These are phyloP conservation scores for Neofusicoccum sp. DNA, from an alignment of 2,329 filamentous ascomycete species.

Conservation along the genomic window DNA sequence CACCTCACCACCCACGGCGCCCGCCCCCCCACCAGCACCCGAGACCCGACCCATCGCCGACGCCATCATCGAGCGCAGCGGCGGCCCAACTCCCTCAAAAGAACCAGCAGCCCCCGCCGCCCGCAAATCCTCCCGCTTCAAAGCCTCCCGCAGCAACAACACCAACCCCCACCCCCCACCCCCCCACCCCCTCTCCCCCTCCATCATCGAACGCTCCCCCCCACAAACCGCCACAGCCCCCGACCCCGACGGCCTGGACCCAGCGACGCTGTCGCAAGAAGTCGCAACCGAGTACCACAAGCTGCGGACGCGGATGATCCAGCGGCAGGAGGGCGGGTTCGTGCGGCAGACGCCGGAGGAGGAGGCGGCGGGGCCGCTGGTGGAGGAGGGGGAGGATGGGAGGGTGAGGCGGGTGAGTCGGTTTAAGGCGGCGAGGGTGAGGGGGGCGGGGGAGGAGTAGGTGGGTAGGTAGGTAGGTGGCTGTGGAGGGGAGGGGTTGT, in stretches of 20 bases:
- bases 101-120: constrained; percentile 23
- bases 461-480: neutral
- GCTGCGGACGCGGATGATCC: constrained; percentile 79
- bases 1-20: constrained; percentile 8
- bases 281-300: constrained; percentile 82
- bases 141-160: constrained; percentile 30
- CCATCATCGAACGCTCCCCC: constrained; percentile 55
- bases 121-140: constrained; percentile 45
- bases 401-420: constrained; percentile 65
- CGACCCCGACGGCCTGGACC: constrained; percentile 61
- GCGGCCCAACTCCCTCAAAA: constrained; percentile 16
- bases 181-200: constrained; percentile 60
- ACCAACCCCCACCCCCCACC: constrained; percentile 28
- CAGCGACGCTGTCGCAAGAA: constrained; percentile 72
- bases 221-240: constrained; percentile 28
- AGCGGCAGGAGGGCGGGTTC: constrained; percentile 83
- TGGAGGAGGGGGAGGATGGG: constrained; percentile 67
- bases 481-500: neutral
- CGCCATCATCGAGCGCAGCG: constrained; percentile 37
- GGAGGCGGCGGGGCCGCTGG: constrained; percentile 63
- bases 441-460: constrained; percentile 28
- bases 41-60: constrained; percentile 34
- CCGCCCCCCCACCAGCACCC: neutral
- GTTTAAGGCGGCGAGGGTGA: constrained; percentile 71
- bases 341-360: constrained; percentile 65